phyloP scores from a whole-genome alignment of 2,329 filamentous ascomycete species.

The Aspergillus brunneoviolaceus region DNA sequence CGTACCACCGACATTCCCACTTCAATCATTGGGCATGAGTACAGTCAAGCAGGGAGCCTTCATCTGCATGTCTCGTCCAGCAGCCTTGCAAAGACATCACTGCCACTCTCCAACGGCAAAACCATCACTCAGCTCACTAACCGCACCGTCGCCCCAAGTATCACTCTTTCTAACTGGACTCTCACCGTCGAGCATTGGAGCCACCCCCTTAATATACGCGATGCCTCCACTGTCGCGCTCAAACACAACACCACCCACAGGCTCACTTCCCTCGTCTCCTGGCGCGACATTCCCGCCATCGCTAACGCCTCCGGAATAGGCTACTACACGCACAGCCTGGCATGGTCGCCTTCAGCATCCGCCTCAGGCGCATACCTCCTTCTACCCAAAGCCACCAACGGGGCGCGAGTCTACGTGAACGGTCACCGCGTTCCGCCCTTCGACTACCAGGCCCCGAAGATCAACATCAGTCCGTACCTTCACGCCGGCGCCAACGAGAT shows the following conservation, averaged over 20 bases:
- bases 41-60: not conserved
- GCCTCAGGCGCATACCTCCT: slow-evolving; percentile 20
- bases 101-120: slow-evolving; percentile 16
- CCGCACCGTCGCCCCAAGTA: not conserved
- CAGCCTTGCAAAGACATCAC: not conserved
- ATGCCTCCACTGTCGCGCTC: slow-evolving; percentile 16
- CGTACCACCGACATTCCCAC: slow-evolving; percentile 10
- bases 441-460: slow-evolving; percentile 15
- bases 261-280: slow-evolving; percentile 18
- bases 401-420: slow-evolving; percentile 18
- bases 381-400: slow-evolving; percentile 18
- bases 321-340: slow-evolving; percentile 20
- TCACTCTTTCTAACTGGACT: slow-evolving; percentile 12
- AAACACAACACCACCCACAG: slow-evolving; percentile 25
- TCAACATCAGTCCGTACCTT: slow-evolving; percentile 16
- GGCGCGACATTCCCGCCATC: slow-evolving; percentile 19
- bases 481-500: slow-evolving; percentile 11
- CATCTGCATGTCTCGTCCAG: slow-evolving; percentile 10
- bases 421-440: slow-evolving; percentile 15
- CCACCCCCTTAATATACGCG: slow-evolving; percentile 18
- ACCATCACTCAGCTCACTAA: slow-evolving; percentile 1
- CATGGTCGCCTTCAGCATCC: slow-evolving; percentile 11
- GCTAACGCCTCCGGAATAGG: slow-evolving; percentile 22
- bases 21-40: slow-evolving; percentile 13
- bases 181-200: slow-evolving; percentile 25